phyloP scores from a whole-genome alignment of 371 early-diverging fungal species.

The Dichotomocladium elegans region DNA sequence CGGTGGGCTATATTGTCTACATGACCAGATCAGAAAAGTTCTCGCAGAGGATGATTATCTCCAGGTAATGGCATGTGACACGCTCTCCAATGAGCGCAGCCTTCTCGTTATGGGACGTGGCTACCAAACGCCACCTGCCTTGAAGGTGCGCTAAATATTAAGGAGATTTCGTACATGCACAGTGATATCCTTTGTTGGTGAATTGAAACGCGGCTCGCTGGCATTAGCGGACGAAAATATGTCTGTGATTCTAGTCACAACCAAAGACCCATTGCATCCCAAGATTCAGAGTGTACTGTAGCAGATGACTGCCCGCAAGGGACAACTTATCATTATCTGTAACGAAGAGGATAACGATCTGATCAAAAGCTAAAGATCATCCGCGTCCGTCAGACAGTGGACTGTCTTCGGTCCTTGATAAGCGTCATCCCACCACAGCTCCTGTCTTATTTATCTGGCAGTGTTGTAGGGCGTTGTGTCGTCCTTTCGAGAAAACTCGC shows the following conservation, averaged over 20 bases:
- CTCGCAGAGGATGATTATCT: constrained; percentile 79
- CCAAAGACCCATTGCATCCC: constrained; percentile 25
- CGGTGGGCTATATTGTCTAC: constrained; percentile 85
- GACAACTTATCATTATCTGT: constrained; percentile 95
- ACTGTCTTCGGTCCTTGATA: constrained; percentile 78
- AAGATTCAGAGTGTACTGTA: constrained; percentile 94
- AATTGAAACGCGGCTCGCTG: constrained; percentile 98
- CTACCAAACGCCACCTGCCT: constrained; percentile 97
- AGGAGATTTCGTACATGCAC: constrained; percentile 98
- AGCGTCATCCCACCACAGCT: constrained; percentile 96
- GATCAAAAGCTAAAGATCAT: constrained; percentile 66
- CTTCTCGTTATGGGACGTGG: constrained; percentile 97
- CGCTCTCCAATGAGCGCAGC: constrained; percentile 77
- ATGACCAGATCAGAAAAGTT: constrained; percentile 87
- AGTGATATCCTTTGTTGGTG: constrained; percentile 97
- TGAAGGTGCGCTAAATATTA: constrained; percentile 98
- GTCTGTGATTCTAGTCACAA: constrained; percentile 72
- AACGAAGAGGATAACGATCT: constrained; percentile 74
- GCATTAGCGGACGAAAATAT: constrained; percentile 97
- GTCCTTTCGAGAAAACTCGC: constrained; percentile 99
- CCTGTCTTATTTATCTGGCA: constrained; percentile 94
- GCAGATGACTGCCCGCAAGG: constrained; percentile 95
- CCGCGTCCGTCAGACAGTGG: constrained; percentile 88
- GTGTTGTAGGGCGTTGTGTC: constrained; percentile 89
- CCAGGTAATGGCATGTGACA: constrained; percentile 73